Conservation (phyloP, 2,329 filamentous ascomycete genomes). For the Venturia oleaginea region DNA sequence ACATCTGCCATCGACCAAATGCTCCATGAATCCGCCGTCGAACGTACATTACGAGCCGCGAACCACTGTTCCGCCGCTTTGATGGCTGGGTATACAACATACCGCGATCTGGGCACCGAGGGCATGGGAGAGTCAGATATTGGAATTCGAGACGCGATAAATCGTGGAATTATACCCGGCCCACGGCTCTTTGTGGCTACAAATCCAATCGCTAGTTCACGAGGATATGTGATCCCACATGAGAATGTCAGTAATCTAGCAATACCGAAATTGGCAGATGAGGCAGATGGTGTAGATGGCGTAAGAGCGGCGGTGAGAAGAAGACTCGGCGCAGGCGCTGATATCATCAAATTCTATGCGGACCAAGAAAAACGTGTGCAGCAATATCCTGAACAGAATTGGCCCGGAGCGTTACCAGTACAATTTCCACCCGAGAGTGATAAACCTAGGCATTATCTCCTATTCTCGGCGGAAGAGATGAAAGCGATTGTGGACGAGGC, state of each 20-base stretch:
- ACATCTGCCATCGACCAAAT: not conserved
- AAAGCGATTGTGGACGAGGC: slow-evolving; percentile 23
- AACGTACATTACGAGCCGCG: not conserved
- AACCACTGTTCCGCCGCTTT: not conserved
- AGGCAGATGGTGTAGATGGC: slow-evolving; percentile 37
- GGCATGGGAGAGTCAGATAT: slow-evolving; percentile 2
- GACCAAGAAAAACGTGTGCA: slow-evolving; percentile 24
- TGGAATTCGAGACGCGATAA: not conserved
- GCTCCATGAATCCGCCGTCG: not conserved
- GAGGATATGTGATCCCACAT: not conserved
- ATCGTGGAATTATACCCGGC: slow-evolving; percentile 1
- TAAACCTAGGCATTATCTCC: not conserved
- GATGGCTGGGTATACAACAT: slow-evolving; percentile 6
- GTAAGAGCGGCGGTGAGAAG: slow-evolving; percentile 26
- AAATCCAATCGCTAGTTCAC: not conserved
- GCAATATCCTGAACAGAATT: slow-evolving; percentile 20
- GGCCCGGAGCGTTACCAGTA: slow-evolving; percentile 19
- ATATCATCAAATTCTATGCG: slow-evolving; percentile 27
- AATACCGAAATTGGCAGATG: not conserved
- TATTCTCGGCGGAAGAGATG: not conserved
- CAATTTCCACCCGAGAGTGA: slow-evolving; percentile 14
- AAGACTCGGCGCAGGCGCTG: slow-evolving; percentile 24
- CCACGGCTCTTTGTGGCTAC: not conserved
- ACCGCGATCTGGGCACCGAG: slow-evolving; percentile 1
- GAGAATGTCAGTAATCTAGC: not conserved